Evolutionary conservation across 2,329 filamentous ascomycete genomes (phyloP).

Genomic region (Beauveria australis): DNA sequence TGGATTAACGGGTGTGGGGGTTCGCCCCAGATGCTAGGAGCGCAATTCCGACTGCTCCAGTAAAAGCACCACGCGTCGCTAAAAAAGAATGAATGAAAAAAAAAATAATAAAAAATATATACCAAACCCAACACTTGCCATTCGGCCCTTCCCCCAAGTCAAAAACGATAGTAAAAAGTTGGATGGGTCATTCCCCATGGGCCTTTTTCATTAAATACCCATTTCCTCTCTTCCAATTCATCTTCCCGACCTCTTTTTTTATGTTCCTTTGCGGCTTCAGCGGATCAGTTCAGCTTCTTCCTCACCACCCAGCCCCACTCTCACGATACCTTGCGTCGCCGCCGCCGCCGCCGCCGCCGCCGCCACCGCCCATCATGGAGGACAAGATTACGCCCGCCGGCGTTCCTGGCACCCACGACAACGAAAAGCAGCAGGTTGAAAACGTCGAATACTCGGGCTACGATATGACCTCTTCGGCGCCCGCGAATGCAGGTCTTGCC

Average conservation of each 20-base stretch:
- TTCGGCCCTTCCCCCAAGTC: constrained; percentile 1
- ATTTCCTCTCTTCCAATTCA: neutral
- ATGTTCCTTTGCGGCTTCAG: neutral
- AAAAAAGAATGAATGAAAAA: neutral
- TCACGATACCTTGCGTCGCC: neutral
- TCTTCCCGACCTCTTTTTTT: neutral
- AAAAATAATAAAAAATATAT: neutral
- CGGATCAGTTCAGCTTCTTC: no score
- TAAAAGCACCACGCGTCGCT: neutral
- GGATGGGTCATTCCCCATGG: neutral
- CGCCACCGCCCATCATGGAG: neutral
- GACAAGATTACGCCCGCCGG: constrained; percentile 10
- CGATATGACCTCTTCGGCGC: neutral
- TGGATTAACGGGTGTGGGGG: constrained; percentile 1
- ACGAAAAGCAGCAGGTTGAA: constrained; percentile 7
- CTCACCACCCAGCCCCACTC: neutral
- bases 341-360: neutral
- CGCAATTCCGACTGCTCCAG: neutral
- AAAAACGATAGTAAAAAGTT: neutral
- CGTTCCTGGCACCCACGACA: neutral
- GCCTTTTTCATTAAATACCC: neutral
- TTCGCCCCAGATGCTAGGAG: neutral
- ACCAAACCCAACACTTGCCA: neutral
- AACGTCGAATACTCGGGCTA: neutral
- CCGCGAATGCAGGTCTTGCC: neutral